phyloP scores from a whole-genome alignment of 176 grass and related monocot genomes.

The Cenchrus americanus region DNA sequence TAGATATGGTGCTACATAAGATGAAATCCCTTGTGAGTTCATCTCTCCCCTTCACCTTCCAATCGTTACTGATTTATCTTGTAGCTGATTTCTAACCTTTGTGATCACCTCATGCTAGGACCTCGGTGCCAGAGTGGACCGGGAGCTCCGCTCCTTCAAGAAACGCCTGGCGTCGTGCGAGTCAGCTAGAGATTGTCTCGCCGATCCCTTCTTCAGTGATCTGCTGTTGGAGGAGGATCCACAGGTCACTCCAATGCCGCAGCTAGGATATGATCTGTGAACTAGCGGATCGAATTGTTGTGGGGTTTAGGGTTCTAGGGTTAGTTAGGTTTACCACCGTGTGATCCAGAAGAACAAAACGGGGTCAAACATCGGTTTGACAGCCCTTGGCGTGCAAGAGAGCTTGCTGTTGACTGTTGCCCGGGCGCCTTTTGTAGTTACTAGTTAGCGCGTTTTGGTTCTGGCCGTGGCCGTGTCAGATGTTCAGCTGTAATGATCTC shows the following conservation, averaged over 20 bases:
- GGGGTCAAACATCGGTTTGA: neutral
- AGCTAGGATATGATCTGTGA: neutral
- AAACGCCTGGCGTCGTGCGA: conserved; percentile 61
- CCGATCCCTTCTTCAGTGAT: conserved; percentile 69
- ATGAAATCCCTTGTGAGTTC: conserved; percentile 69
- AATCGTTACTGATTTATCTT: neutral
- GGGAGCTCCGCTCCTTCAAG: conserved; percentile 81
- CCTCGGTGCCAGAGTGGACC: conserved; percentile 55
- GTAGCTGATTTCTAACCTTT: conserved; percentile 25
- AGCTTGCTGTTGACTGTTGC: conserved; percentile 10
- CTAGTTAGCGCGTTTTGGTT: neutral
- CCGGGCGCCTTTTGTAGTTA: conserved; percentile 15
- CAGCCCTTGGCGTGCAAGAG: conserved; percentile 20
- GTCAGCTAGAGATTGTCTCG: conserved; percentile 66
- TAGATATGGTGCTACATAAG: conserved; percentile 77
- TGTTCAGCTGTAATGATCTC: neutral
- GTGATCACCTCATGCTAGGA: conserved; percentile 43
- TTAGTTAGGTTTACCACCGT: neutral
- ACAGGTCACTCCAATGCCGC: conserved; percentile 8
- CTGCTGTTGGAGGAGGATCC: conserved; percentile 34
- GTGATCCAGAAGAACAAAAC: neutral
- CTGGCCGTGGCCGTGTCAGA: neutral
- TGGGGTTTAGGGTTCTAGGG: neutral
- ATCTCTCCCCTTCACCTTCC: conserved; percentile 12
- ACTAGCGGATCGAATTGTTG: neutral